Evolutionary conservation across 2,329 filamentous ascomycete species (phyloP), one percentile per base, ranked within the genome.

Genomic region (Exophiala xenobiotica): DNA sequence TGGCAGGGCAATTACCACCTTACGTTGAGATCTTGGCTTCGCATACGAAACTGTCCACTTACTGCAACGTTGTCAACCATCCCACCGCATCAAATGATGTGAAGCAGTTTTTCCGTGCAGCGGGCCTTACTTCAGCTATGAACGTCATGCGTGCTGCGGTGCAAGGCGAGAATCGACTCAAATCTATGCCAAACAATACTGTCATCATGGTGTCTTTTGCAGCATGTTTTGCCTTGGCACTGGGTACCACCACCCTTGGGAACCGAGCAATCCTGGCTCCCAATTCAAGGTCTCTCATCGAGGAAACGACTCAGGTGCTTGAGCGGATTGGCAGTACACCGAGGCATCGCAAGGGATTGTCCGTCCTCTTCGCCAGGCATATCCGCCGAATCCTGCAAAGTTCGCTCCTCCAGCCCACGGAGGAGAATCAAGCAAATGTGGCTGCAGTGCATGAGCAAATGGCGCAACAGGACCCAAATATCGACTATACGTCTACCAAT

Each of bases 121-220:
- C 85, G 0, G 83, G 85, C 1, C 75, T 89, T 0, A 87, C 85
- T 0, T 86, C 85, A 0, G 84, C 86, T 0, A 68, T 89, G n/a
- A 88, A 87, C 51, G 86, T 89, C 3, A 80, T 89, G 74, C 80
- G 86, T 18, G 83, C 83, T 1, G 85, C 85, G 0, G 86, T 88
- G 4, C 85, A 88, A 65, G 85, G 85, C 26, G 86, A 89, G 63
- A 72, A 76, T 0, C 79, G 85, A 54, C 74, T 89, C 0, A 82
- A 82, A 49, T 88, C 85, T 0, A 89, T 89, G 85, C 86, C 86
- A 0, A 89, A 89, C 67, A 89, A 89, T 60, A 88, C 86, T 0
- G 80, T 85, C 49, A 87, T 88, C 57, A 89, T 89, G 86, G 87
- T 89, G 9, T 86, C 85, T 1, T 88, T 88, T 57, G 85, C 86